Percentiles rank a stretch among this genome's conserved stretches.
These are phyloP conservation scores for Starmera quercuum DNA, from an alignment of 805 yeast genomes.

Conservation along the genomic window DNA sequence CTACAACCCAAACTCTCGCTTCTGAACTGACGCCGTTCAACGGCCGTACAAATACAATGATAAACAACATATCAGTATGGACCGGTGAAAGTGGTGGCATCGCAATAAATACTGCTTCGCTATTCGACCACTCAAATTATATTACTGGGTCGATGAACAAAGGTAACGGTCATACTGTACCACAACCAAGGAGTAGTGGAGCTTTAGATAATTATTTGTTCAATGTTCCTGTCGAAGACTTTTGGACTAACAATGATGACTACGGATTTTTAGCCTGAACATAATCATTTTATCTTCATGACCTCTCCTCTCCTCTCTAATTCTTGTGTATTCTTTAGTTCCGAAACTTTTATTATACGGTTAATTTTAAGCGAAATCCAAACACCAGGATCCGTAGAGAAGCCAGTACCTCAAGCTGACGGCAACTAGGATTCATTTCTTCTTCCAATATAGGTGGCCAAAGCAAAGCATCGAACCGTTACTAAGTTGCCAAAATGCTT, in stretches of 20 bases:
- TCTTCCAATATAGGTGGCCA: too few species aligned
- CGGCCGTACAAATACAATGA: conserved; percentile 51
- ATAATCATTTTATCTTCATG: too few species aligned
- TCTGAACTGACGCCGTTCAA: conserved; percentile 17
- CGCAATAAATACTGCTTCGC: conserved; percentile 13
- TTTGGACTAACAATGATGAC: conserved; percentile 41
- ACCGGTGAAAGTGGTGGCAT: conserved; percentile 37
- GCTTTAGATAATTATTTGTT: conserved; percentile 12
- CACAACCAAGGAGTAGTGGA: background rate
- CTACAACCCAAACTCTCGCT: conserved; percentile 8
- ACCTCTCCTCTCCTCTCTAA: too few species aligned
- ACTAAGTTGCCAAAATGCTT: too few species aligned
- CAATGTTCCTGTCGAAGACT: conserved; percentile 34
- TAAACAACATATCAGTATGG: conserved; percentile 54
- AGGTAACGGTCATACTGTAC: background rate
- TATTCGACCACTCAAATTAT: conserved; percentile 17
- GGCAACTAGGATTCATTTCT: too few species aligned
- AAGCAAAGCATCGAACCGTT: too few species aligned
- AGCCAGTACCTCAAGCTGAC: too few species aligned
- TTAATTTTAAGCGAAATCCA: too few species aligned
- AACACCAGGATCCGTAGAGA: too few species aligned
- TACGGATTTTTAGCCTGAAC: conserved; percentile 36
- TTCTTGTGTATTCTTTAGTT: too few species aligned
- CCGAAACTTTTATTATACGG: too few species aligned
- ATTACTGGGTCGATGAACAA: conserved; percentile 1